Conservation (phyloP, 768 basidiomycete genomes). For the Polyporus arcularius region DNA sequence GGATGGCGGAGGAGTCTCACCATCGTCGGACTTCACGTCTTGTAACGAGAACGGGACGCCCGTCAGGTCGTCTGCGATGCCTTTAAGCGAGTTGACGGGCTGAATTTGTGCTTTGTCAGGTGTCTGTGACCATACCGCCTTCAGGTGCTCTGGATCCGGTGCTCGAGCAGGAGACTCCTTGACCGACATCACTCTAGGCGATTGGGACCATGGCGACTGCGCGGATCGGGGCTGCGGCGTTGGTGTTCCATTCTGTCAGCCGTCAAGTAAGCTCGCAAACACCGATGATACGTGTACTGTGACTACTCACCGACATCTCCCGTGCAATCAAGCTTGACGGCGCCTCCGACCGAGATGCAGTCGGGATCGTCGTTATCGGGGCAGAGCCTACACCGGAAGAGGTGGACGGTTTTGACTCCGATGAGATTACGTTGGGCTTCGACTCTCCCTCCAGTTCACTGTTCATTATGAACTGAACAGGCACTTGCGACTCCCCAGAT, state of each 20-base stretch:
- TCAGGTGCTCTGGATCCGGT: conserved; percentile 83
- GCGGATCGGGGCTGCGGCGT: conserved; percentile 18
- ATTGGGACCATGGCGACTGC: conserved; percentile 57
- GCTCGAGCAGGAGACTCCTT: conserved; percentile 70
- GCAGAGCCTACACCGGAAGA: not conserved
- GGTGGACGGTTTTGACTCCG: not conserved
- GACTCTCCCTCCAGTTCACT: conserved; percentile 64
- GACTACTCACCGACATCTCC: not conserved
- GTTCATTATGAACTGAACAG: conserved; percentile 75
- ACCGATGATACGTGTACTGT: not conserved
- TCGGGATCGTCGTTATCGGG: not conserved
- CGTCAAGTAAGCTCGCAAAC: not conserved
- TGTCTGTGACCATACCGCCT: conserved; percentile 81
- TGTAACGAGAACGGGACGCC: conserved; percentile 78
- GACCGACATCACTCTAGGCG: conserved; percentile 51
- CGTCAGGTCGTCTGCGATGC: conserved; percentile 81
- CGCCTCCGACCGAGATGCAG: not conserved
- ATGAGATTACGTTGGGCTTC: not conserved
- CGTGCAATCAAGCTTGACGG: no score
- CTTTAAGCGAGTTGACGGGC: conserved; percentile 78
- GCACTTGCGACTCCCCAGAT: conserved; percentile 46
- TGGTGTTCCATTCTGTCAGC: not conserved
- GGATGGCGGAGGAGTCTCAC: conserved; percentile 73
- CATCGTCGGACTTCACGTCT: conserved; percentile 86
- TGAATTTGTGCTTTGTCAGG: conserved; percentile 68